Base-by-base conservation (phyloP, 345 rosid species). In the Camelina sativa region DNA sequence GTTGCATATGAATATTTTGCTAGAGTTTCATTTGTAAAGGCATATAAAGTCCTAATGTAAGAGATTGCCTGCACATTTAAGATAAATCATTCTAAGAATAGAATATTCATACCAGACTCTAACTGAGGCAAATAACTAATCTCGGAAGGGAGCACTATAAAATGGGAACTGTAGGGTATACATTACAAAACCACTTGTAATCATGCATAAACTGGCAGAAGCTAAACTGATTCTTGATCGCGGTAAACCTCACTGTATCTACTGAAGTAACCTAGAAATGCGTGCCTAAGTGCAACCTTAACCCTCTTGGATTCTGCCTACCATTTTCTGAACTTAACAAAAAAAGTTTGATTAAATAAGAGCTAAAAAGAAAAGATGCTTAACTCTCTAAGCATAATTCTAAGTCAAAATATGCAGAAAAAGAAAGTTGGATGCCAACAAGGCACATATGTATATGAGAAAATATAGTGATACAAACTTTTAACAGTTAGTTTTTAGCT, bases 1-100 rank as follows among this genome's bases (percentile, higher is more conserved):
- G 91, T 93, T 50, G 98, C 98, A 79, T 93, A 93, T 52, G 98
- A 93, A 84, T 93, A 89, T 81, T 93, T 93, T 65, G 98, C 98
- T 80, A 91, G 76, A 72, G 96, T 93, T 86, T 93, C 98, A 82
- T 93, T 93, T 30, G 98, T 93, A 80, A 93, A 93, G 52, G 96
- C 97, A 87, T 91, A 91, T 25, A 93, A 86, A 43, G 98, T 93
- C 84, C 91, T 86, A 70, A 84, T 77, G 73, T 84, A 91, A 55
- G 97, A 91, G 72, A 93, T 84, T 28, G 96, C 97, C 98, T 91
- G 97, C 89, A 82, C 8, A 77, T 71, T 63, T 52, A 41, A n/a
- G 38, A 67, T 13, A 52, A 68, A 40, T 8, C 56, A 16, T 68
- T 41, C 12, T 43, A 20, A 76, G 41, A 71, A 50, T 75, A 20